These are phyloP conservation scores for Vaccinium macrocarpon DNA, from an alignment of 148 eudicot genomes.

Conservation along the genomic window DNA sequence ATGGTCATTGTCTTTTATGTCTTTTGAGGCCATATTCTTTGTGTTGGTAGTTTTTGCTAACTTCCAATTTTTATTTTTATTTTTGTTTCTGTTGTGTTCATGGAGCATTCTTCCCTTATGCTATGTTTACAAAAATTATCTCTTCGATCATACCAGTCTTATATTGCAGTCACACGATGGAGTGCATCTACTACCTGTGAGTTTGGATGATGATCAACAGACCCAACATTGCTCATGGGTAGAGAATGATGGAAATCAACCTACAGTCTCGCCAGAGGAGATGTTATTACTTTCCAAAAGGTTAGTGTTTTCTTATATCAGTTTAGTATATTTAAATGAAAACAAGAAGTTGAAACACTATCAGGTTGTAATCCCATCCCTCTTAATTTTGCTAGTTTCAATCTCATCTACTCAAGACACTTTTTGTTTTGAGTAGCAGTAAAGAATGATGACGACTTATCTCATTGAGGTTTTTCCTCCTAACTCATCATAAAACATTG, in stretches of 20 bases:
- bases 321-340: not conserved
- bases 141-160: not conserved
- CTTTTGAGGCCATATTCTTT: not conserved
- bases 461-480: not conserved
- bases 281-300: conserved; percentile 32
- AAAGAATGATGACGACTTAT: not conserved
- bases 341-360: not conserved
- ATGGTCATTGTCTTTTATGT: not conserved
- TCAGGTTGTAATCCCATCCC: not conserved
- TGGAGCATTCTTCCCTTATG: not conserved
- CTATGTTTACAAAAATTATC: not conserved
- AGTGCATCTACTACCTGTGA: conserved; percentile 9
- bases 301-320: conserved; percentile 22
- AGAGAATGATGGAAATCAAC: conserved; percentile 29
- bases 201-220: conserved; percentile 26
- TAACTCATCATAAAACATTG: not conserved
- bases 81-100: not conserved
- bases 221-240: conserved; percentile 31
- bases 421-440: not conserved
- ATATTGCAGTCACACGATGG: conserved; percentile 18
- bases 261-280: conserved; percentile 23
- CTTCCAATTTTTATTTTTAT: not conserved
- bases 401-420: not conserved
- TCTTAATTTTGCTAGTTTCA: not conserved
- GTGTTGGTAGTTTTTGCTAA: not conserved